These are phyloP conservation scores for Bullera alba DNA, from an alignment of 768 basidiomycete species.

Conservation along the genomic window DNA sequence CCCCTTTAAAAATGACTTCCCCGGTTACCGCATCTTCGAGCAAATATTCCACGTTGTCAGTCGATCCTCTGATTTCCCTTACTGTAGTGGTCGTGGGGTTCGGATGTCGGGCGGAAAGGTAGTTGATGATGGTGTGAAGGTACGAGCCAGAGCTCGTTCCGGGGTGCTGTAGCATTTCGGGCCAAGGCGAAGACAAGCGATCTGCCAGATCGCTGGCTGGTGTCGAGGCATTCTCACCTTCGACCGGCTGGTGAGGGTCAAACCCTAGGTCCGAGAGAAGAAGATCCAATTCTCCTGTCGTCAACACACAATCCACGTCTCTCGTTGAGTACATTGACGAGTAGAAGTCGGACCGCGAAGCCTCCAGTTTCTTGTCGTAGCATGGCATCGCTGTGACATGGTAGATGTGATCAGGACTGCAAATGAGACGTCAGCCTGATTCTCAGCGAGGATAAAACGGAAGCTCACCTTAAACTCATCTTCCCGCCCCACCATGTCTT, in stretches of 20 bases:
- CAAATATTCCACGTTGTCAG: conserved; percentile 47
- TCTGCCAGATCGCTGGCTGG: not conserved
- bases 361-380: conserved; percentile 99
- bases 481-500: conserved; percentile 73
- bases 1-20: conserved; percentile 75
- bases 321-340: conserved; percentile 63
- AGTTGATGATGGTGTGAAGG: conserved; percentile 67
- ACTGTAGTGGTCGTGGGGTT: conserved; percentile 27
- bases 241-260: conserved; percentile 63
- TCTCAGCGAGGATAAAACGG: not conserved
- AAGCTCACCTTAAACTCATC: conserved; percentile 63
- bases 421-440: conserved; percentile 3
- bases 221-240: conserved; percentile 42
- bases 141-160: conserved; percentile 92
- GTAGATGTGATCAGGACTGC: conserved; percentile 78
- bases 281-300: conserved; percentile 84
- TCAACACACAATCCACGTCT: conserved; percentile 95
- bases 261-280: conserved; percentile 76
- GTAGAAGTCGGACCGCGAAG: conserved; percentile 88
- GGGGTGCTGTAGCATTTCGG: conserved; percentile 67
- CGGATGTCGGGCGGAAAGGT: conserved; percentile 47
- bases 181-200: conserved; percentile 48
- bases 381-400: conserved; percentile 99
- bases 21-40: conserved; percentile 49
- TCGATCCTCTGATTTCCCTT: conserved; percentile 42